Percentiles rank a stretch among this genome's conserved stretches.
Conservation (phyloP, 352 stramenopile species). For the Elongisporangium prolatum region DNA sequence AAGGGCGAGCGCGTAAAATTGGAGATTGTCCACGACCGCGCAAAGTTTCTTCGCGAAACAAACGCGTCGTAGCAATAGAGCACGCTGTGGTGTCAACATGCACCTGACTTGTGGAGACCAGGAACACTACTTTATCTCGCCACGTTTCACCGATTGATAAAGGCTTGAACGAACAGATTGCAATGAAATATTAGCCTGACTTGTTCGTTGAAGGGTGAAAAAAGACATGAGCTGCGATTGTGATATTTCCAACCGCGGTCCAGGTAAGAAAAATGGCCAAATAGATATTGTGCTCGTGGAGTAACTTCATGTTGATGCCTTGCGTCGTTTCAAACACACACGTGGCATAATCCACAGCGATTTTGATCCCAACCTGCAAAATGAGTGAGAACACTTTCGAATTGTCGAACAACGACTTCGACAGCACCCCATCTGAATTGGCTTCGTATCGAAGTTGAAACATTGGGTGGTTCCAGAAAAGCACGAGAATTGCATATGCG, state of each 20-base stretch:
- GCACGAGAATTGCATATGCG: constrained; percentile 25
- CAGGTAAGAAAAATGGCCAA: constrained; percentile 10
- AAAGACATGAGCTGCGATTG: not conserved
- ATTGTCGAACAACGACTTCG: constrained; percentile 1
- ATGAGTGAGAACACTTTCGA: constrained; percentile 6
- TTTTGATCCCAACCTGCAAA: constrained; percentile 13
- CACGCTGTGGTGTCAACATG: constrained; percentile 3
- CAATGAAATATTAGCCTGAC: too few species aligned
- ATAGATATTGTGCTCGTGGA: constrained; percentile 12
- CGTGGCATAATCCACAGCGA: constrained; percentile 17
- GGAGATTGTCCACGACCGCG: not conserved
- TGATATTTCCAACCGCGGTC: too few species aligned
- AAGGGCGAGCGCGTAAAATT: not conserved
- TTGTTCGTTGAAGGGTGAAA: too few species aligned
- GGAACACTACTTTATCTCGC: not conserved
- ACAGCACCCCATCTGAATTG: constrained; percentile 3
- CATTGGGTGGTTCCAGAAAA: constrained; percentile 26
- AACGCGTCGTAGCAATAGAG: not conserved
- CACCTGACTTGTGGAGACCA: not conserved
- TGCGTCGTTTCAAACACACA: constrained; percentile 16
- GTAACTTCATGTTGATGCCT: constrained; percentile 8
- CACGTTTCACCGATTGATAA: too few species aligned
- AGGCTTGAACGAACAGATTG: too few species aligned
- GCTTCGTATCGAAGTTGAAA: constrained; percentile 9
- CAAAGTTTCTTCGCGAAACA: constrained; percentile 2